Evolutionary conservation across 169 alveolate species (phyloP).

Genomic region (Plasmodium fragile): DNA sequence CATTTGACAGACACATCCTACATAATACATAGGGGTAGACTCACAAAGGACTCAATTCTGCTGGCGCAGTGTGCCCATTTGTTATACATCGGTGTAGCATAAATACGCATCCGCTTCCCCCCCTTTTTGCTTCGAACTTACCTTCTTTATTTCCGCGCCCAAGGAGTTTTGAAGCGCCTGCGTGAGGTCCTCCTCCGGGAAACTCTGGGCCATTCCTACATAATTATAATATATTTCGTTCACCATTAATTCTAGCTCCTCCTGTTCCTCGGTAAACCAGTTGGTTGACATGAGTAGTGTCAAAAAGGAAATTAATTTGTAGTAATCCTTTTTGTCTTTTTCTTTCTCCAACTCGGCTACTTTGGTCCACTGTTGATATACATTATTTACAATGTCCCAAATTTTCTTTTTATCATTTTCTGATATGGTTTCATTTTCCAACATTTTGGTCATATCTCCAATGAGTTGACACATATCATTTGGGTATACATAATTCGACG

Average conservation of each 20-base stretch:
- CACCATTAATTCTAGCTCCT: constrained; percentile 32
- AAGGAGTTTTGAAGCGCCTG: constrained; percentile 36
- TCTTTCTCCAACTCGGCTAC: constrained; percentile 45
- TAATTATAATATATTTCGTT: constrained; percentile 49
- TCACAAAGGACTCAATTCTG: background rate
- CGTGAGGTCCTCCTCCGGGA: constrained; percentile 29
- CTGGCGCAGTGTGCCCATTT: background rate
- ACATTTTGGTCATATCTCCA: constrained; percentile 8
- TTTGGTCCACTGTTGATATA: constrained; percentile 40
- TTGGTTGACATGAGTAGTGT: constrained; percentile 44
- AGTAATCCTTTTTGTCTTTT: constrained; percentile 59
- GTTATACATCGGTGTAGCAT: background rate
- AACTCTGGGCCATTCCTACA: constrained; percentile 25
- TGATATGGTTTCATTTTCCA: constrained; percentile 23
- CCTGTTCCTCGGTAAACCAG: constrained; percentile 65
- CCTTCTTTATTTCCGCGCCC: constrained; percentile 61
- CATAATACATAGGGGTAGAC: background rate
- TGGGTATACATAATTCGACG: constrained; percentile 54
- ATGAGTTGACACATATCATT: constrained; percentile 62
- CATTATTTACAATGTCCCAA: constrained; percentile 45
- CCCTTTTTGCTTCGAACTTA: background rate
- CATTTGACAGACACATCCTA: background rate
- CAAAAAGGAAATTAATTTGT: constrained; percentile 39
- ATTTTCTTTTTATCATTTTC: constrained; percentile 35
- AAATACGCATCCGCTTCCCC: background rate